Evolutionary conservation across 805 yeast genomes (phyloP), one percentile per base, ranked within the genome.

Genomic region (Schizosaccharomyces octosporus): DNA sequence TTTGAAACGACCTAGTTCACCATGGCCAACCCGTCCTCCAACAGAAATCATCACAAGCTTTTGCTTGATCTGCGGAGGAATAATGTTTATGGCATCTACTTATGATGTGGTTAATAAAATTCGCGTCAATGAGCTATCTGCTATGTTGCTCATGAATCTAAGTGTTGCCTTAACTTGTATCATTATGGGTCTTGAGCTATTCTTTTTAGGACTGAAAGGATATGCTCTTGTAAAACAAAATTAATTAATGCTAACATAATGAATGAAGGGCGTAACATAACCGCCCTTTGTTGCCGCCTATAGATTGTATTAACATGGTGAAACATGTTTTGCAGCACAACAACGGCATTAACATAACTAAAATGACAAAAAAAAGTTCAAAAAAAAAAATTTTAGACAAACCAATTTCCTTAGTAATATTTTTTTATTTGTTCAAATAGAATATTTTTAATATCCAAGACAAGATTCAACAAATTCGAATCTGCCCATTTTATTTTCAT

Each of bases 51-150:
- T 93, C 43, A 81, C 84, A 0, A 75, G 89, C 17, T 89, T 90
- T 73, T 80, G 88, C 64, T 76, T 93, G 63, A 70, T 93, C 13
- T 78, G 86, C 64, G 98, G 98, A 59, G 98, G 98, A 9, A 72
- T 85, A 64, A 82, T 93, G 32, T 93, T 93, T 70, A 87, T 89
- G 89, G 87, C 87, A 71, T 82, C 93, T 62, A 85, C 94, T 55
- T 90, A 86, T 68, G 94, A 93, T 66, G 80, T 86, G 5, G 81
- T 93, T 5, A 45, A 45, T 9, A 45, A 45, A 45, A 41, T 81
- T 80, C 66, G 89, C 87, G 24, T 76, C 88, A 73, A 87, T 86
- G 66, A 87, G 81, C 71, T 78, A 88, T 45, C 51, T 19, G 27
- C 51, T 19, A 45, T 45, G 51, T 27, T 45, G 7, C 21, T 45